Evolutionary conservation across 768 basidiomycete genomes (phyloP).

Genomic region (Termitomyces sp.): DNA sequence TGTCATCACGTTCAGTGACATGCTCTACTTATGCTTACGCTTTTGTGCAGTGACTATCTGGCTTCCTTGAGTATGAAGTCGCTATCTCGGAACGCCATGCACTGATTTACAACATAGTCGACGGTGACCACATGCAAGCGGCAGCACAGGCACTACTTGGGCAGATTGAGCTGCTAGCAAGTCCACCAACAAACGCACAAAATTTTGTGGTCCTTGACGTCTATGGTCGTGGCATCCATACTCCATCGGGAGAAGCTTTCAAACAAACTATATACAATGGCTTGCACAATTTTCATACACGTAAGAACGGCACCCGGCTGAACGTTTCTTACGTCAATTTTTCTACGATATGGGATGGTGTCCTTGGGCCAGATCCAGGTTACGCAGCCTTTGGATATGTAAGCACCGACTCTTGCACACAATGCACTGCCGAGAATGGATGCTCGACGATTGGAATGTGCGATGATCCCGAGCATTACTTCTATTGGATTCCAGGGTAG

Average conservation of each 20-base stretch:
- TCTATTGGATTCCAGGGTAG: slow-evolving; percentile 49
- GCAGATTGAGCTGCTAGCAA: slow-evolving; percentile 41
- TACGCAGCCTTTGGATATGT: slow-evolving; percentile 44
- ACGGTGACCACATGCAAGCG: slow-evolving; percentile 41
- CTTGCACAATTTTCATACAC: slow-evolving; percentile 28
- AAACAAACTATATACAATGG: slow-evolving; percentile 42
- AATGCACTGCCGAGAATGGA: slow-evolving; percentile 24
- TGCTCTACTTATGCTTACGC: neutral
- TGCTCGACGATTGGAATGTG: slow-evolving; percentile 30
- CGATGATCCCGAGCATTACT: slow-evolving; percentile 40
- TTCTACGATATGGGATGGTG: slow-evolving; percentile 44
- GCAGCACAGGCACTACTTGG: slow-evolving; percentile 38
- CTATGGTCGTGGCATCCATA: slow-evolving; percentile 41
- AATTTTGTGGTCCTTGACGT: slow-evolving; percentile 46
- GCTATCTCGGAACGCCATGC: neutral
- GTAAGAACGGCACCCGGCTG: slow-evolving; percentile 20
- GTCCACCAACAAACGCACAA: slow-evolving; percentile 45
- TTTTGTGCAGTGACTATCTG: slow-evolving; percentile 31
- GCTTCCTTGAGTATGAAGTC: slow-evolving; percentile 33
- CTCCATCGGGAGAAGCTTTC: slow-evolving; percentile 39
- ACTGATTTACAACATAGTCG: slow-evolving; percentile 12
- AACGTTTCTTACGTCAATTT: slow-evolving; percentile 44
- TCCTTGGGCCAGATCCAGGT: slow-evolving; percentile 38
- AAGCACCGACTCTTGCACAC: slow-evolving; percentile 28
- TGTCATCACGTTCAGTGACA: neutral